A percentile compares a stretch with the other conserved stretches of the same genome.
phyloP scores from a whole-genome alignment of 371 early-diverging fungal genomes.

The Circinella umbellata region DNA sequence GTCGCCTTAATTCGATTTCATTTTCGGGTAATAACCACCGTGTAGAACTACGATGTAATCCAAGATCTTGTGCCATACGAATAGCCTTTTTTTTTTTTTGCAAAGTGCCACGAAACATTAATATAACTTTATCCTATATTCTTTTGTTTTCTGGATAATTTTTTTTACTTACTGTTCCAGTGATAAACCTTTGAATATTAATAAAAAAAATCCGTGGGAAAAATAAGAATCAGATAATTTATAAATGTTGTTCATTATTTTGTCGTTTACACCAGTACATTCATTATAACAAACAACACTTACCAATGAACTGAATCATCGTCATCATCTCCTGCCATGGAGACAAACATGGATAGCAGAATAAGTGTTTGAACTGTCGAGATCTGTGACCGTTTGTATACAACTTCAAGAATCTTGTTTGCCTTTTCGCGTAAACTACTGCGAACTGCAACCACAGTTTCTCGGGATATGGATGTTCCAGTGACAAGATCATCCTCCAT shows the following conservation, averaged over 20 bases:
- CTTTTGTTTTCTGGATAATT: background rate
- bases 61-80: constrained; percentile 37
- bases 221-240: background rate
- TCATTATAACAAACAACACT: background rate
- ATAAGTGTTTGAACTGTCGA: constrained; percentile 45
- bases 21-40: constrained; percentile 44
- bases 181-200: constrained; percentile 10
- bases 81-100: constrained; percentile 20
- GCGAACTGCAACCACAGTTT: constrained; percentile 18
- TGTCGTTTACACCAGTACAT: background rate
- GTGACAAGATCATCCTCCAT: constrained; percentile 13
- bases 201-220: background rate
- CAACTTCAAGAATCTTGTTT: constrained; percentile 23
- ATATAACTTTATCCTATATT: no score
- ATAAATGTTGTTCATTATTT: no score
- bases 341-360: constrained; percentile 35
- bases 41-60: constrained; percentile 37
- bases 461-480: constrained; percentile 9
- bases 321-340: constrained; percentile 24
- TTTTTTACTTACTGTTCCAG: constrained; percentile 14
- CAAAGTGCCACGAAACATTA: background rate
- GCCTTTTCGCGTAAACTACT: constrained; percentile 26
- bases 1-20: constrained; percentile 46
- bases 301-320: constrained; percentile 45
- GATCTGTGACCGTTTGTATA: constrained; percentile 38